phyloP scores from a whole-genome alignment of 805 yeast species.

The Yarrowia deformans region DNA sequence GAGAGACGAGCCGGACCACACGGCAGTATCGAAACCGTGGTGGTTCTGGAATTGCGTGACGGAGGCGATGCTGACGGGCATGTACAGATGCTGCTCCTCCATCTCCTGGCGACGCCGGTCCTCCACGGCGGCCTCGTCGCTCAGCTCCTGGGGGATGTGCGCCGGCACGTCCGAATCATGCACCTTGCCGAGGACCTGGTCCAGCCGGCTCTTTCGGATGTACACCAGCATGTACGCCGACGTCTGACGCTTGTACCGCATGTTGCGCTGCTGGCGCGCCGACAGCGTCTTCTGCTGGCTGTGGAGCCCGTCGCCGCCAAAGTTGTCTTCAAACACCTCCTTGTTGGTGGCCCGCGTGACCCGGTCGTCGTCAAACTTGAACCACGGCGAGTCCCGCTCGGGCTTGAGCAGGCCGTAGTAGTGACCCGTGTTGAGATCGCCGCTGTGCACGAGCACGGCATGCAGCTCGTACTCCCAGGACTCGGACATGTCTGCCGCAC shows the following conservation, averaged over 20 bases:
- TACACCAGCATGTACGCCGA: slow-evolving; percentile 98
- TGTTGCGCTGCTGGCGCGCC: slow-evolving; percentile 28
- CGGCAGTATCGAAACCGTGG: slow-evolving; percentile 78
- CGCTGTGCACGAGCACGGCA: slow-evolving; percentile 95
- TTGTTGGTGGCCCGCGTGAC: slow-evolving; percentile 85
- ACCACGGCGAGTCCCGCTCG: slow-evolving; percentile 73
- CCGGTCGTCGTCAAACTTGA: slow-evolving; percentile 91
- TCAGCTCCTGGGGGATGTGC: slow-evolving; percentile 71
- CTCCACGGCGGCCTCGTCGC: slow-evolving; percentile 65
- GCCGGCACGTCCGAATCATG: slow-evolving; percentile 65
- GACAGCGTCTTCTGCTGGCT: slow-evolving; percentile 27
- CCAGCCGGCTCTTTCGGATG: slow-evolving; percentile 67
- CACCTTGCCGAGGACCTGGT: slow-evolving; percentile 65
- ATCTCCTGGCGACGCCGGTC: slow-evolving; percentile 62
- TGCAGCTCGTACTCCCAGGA: slow-evolving; percentile 84
- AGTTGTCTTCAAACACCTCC: slow-evolving; percentile 91
- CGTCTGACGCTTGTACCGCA: slow-evolving; percentile 74
- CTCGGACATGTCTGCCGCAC: slow-evolving; percentile 55
- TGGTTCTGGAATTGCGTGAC: slow-evolving; percentile 61
- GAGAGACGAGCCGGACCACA: slow-evolving; percentile 57
- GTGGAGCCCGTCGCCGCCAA: slow-evolving; percentile 70
- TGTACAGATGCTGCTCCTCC: slow-evolving; percentile 74
- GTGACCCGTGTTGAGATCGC: slow-evolving; percentile 95
- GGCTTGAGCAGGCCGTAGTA: slow-evolving; percentile 95
- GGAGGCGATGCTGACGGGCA: slow-evolving; percentile 65